Base-by-base conservation (phyloP, 192 early-diverging fungal species). In the Coemansia sp. region DNA sequence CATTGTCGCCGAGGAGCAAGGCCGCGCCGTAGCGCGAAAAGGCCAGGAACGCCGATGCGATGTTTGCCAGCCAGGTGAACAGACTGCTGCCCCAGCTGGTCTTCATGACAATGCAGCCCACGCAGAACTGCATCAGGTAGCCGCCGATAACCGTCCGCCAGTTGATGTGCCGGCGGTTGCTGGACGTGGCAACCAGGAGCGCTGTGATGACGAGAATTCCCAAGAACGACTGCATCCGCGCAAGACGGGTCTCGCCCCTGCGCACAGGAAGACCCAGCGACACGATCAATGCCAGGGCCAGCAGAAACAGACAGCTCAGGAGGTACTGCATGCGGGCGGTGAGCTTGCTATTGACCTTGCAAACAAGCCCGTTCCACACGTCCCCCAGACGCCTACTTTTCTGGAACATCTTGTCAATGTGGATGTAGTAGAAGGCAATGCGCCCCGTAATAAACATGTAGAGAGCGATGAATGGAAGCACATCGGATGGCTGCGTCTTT, bases 21-120 rank as follows among this genome's bases (percentile, higher is more conserved):
- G 90, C 90, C 2, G 71, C 71, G 76, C 94, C 94, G 20, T 68
- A 65, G 13, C 76, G 64, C 7, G 91, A 85, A 71, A 91, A 90
- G 11, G 82, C 77, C 51, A 95, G 82, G 79, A 92, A 94, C 11
- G 65, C 67, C 14, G 84, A 77, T 25, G 87, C 81, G 25, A 86
- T 83, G n/a, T 68, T 76, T 37, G 89, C 84, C 37, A 90, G 67
- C 86, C 87, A 91, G 3, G 84, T 65, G 74, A 95, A 94, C 67
- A 93, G 84, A 71, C 85, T 76, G 72, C 85, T 75, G 19, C 94
- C 94, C 67, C 86, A 83, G 42, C 75, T 63, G 20, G 90, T 90
- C 66, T 87, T 84, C 71, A 94, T 86, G 19, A 94, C 90, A 68
- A 95, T 88, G 61, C 94, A 82, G 44, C 88, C 94, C 67, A 95